Base-by-base conservation (phyloP, 208 protist genomes). In the Crithidia fasciculata region DNA sequence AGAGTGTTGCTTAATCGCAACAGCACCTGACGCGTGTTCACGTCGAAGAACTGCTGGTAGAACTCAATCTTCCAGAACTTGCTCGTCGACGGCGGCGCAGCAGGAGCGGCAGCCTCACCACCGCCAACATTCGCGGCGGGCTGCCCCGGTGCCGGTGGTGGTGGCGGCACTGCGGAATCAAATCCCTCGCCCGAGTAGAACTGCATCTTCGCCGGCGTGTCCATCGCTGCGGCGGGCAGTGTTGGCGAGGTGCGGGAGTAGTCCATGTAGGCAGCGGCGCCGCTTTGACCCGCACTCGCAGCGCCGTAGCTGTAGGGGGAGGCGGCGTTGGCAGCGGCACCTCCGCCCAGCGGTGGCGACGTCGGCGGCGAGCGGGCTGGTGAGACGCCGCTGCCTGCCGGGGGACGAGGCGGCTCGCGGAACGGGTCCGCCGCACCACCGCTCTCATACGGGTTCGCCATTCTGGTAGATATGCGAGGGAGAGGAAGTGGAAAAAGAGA, bases 41-140 rank as follows among this genome's bases (percentile, higher is more conserved):
- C 87, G 72, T 97, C 90, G 63, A 97, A 97, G 76, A 93, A 97
- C 65, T 94, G 89, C 77, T 95, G 93, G 60, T 95, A 97, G 60
- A 94, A 97, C 70, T 80, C 86, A 43, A 95, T 61, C 15, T 66
- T 90, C 88, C 89, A 97, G 74, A 95, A 90, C 72, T 88, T 89
- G 12, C 83, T 88, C 39, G 78, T 92, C 10, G 72, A 37, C 36
- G 47, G 37, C 19, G 71, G 56, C 41, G 9, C 69, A 10, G 56
- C n/a, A 8, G 55, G 41, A 10, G 54, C 47, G 15, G 56, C 47
- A 12, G 47, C 47, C 7, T 50, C 53, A 4, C 45, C 16, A 10
- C 18, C 52, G 16, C 9, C 68, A 0, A 45, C n/a, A 0, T 57
- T 39, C 7, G 72, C 16, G 5, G 70, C 59, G 8, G 63, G 45